phyloP scores from a whole-genome alignment of 139 green algal genomes.

The Marvania coccoides region DNA sequence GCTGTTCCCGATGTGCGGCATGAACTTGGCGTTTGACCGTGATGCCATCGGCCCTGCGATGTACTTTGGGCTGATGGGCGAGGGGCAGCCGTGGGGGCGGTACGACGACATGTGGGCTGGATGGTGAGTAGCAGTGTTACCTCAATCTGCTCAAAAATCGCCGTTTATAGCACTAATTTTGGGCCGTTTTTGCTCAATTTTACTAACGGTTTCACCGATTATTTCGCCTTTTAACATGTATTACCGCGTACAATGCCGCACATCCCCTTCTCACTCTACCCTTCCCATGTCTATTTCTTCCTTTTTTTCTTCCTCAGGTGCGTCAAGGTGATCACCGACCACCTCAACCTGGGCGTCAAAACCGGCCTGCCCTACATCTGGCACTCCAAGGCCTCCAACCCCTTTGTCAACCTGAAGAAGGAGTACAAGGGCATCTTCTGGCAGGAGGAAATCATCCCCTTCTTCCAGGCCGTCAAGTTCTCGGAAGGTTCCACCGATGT shows the following conservation, averaged over 20 bases:
- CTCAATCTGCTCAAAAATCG: too few species aligned
- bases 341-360: slow-evolving; percentile 88
- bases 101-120: slow-evolving; percentile 99
- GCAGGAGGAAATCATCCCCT: slow-evolving; percentile 91
- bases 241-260: neutral
- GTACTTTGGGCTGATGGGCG: slow-evolving; percentile 97
- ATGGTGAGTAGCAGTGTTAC: too few species aligned
- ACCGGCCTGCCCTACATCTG: slow-evolving; percentile 95
- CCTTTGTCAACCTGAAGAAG: slow-evolving; percentile 94
- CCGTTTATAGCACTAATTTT: too few species aligned
- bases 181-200: too few species aligned
- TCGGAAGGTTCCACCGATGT: slow-evolving; percentile 46
- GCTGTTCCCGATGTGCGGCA: slow-evolving; percentile 96
- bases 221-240: neutral
- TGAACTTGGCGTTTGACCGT: slow-evolving; percentile 94
- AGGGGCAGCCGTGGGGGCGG: slow-evolving; percentile 90
- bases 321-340: slow-evolving; percentile 85
- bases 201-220: too few species aligned
- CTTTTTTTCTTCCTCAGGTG: too few species aligned
- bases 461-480: slow-evolving; percentile 78
- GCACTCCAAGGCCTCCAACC: slow-evolving; percentile 95
- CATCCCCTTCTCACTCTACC: neutral
- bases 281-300: neutral
- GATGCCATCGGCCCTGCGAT: slow-evolving; percentile 86
- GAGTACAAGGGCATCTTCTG: slow-evolving; percentile 99